These are phyloP conservation scores for Sarocladium strictum DNA, from an alignment of 2,329 filamentous ascomycete genomes.

Conservation along the genomic window DNA sequence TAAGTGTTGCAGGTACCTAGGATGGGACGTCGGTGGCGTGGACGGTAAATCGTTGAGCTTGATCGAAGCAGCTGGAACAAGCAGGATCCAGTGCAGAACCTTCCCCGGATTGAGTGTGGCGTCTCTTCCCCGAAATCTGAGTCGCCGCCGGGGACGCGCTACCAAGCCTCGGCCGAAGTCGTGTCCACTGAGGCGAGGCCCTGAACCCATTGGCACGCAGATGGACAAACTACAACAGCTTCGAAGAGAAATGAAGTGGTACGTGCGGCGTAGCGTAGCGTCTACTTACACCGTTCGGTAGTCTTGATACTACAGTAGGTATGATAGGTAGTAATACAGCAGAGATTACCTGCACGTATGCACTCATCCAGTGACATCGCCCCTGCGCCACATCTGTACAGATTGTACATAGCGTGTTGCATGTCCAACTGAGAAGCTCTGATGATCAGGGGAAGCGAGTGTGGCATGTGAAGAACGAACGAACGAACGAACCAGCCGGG, in stretches of 20 bases:
- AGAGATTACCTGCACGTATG: too few relatives aligned
- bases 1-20: too few relatives aligned
- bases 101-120: conserved; percentile 5
- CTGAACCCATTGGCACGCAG: too few relatives aligned
- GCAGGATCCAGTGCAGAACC: not conserved
- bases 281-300: too few relatives aligned
- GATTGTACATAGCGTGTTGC: not conserved
- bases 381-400: not conserved
- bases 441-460: too few relatives aligned
- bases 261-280: too few relatives aligned
- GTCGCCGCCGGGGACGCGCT: not conserved
- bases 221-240: not conserved
- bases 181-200: too few relatives aligned
- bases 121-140: too few relatives aligned
- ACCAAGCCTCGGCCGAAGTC: not conserved
- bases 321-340: too few relatives aligned
- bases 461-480: conserved; percentile 1
- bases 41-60: not conserved
- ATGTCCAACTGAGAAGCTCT: too few relatives aligned
- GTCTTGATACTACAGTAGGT: too few relatives aligned
- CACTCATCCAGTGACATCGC: conserved; percentile 1
- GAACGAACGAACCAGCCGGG: not conserved
- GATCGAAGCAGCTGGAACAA: not conserved
- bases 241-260: too few relatives aligned
- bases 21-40: not conserved